Evolutionary conservation across 2,329 filamentous ascomycete species (phyloP).

Genomic region (Cercospora zeina): DNA sequence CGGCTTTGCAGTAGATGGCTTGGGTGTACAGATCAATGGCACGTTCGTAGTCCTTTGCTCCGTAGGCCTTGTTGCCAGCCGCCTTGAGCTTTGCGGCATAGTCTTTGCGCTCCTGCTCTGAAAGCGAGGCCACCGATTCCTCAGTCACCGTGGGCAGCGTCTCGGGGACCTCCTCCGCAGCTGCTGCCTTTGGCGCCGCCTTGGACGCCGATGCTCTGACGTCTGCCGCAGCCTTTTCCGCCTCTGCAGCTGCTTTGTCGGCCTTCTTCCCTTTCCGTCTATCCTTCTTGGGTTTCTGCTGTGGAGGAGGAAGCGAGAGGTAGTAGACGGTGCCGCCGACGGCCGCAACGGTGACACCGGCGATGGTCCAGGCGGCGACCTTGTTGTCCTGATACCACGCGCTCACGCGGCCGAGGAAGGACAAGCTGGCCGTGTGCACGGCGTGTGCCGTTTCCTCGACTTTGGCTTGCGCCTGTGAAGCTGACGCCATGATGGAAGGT

Average conservation of each 20-base stretch:
- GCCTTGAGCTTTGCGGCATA: conserved; percentile 92
- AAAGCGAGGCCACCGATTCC: conserved; percentile 46
- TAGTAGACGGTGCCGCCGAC: conserved; percentile 94
- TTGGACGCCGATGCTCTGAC: conserved; percentile 26
- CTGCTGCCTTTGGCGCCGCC: conserved; percentile 35
- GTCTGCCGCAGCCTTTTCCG: conserved; percentile 30
- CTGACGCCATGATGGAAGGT: conserved; percentile 24
- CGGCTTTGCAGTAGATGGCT: conserved; percentile 94
- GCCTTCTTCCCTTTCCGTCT: conserved; percentile 81
- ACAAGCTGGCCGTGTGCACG: conserved; percentile 57
- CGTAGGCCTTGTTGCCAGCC: conserved; percentile 94
- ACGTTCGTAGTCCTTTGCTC: conserved; percentile 86
- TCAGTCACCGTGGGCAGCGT: conserved; percentile 54
- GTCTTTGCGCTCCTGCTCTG: conserved; percentile 71
- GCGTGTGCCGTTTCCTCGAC: conserved; percentile 27
- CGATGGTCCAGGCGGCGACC: conserved; percentile 91
- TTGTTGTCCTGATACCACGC: conserved; percentile 96
- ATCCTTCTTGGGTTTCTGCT: conserved; percentile 77
- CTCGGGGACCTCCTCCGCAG: conserved; percentile 45
- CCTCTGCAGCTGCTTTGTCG: conserved; percentile 52
- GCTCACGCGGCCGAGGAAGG: conserved; percentile 85
- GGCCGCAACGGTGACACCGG: conserved; percentile 88
- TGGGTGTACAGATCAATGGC: conserved; percentile 95
- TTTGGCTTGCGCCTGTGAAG: conserved; percentile 23
- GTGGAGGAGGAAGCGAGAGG: conserved; percentile 54